A percentile compares a stretch with the other conserved stretches of the same genome.
Conservation (phyloP, 148 eudicot species). For the Suaeda aralocaspica region DNA sequence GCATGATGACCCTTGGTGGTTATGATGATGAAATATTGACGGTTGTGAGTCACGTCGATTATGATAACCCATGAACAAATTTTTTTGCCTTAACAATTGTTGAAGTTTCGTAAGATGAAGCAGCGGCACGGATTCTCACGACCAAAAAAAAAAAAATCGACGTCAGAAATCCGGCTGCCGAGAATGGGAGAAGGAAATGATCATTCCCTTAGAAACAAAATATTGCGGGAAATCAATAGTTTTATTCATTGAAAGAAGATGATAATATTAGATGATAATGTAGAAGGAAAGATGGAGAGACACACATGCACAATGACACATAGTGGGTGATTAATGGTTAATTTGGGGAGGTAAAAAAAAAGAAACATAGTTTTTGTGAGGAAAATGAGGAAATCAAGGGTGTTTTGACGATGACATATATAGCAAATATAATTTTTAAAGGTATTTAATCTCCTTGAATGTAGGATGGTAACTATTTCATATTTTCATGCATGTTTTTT, state of each 20-base stretch:
- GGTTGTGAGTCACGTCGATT: conserved; percentile 38
- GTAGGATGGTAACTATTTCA: conserved; percentile 8
- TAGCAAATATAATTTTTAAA: conserved; percentile 19
- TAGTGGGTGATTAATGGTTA: conserved; percentile 12
- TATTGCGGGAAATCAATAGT: conserved; percentile 25
- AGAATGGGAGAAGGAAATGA: conserved; percentile 36
- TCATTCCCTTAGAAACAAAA: conserved; percentile 28
- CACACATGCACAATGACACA: neutral
- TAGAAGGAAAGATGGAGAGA: conserved; percentile 14
- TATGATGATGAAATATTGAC: conserved; percentile 1
- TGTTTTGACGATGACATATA: neutral
- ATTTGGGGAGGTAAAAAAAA: conserved; percentile 7
- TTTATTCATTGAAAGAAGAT: conserved; percentile 14
- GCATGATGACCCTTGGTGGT: conserved; percentile 8
- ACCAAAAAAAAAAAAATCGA: conserved; percentile 10
- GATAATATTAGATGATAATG: neutral
- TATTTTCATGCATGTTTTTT: neutral
- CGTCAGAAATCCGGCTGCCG: conserved; percentile 31
- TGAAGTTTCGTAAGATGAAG: conserved; percentile 3
- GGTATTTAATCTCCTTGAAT: conserved; percentile 19
- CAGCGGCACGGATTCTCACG: conserved; percentile 22
- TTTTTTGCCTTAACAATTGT: neutral
- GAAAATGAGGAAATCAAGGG: conserved; percentile 9
- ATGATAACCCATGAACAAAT: conserved; percentile 31
- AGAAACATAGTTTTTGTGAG: conserved; percentile 7